phyloP scores from a whole-genome alignment of 2,329 filamentous ascomycete genomes.

The Thyridium curvatum region DNA sequence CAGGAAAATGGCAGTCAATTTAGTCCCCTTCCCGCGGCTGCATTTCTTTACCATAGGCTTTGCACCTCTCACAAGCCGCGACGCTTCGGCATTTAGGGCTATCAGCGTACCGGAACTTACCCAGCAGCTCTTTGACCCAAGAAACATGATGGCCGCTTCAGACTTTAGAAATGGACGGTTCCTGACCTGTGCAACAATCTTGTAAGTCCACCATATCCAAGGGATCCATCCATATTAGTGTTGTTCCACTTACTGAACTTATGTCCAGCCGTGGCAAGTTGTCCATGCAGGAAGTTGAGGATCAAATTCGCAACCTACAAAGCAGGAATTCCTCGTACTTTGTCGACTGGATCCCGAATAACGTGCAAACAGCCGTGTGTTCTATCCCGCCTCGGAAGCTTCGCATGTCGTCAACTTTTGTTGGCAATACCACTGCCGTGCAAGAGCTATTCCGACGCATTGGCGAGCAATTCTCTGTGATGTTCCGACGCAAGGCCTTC shows the following conservation, averaged over 20 bases:
- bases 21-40: slow-evolving; percentile 98
- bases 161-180: slow-evolving; percentile 99
- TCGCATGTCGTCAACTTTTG: slow-evolving; percentile 98
- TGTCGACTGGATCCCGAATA: slow-evolving; percentile 99
- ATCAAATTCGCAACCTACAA: slow-evolving; percentile 99
- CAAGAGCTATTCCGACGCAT: slow-evolving; percentile 99
- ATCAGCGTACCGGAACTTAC: slow-evolving; percentile 95
- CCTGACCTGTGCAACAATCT: slow-evolving; percentile 97
- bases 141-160: slow-evolving; percentile 99
- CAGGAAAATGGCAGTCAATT: slow-evolving; percentile 98
- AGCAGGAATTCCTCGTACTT: slow-evolving; percentile 99
- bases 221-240: not conserved
- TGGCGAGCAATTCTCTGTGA: slow-evolving; percentile 98
- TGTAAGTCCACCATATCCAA: no score
- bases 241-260: slow-evolving; percentile 8
- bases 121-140: slow-evolving; percentile 99
- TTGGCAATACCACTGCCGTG: slow-evolving; percentile 98
- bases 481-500: slow-evolving; percentile 99
- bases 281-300: slow-evolving; percentile 99
- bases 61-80: slow-evolving; percentile 82
- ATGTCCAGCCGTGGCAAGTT: slow-evolving; percentile 88
- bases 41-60: slow-evolving; percentile 99
- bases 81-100: slow-evolving; percentile 87
- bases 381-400: slow-evolving; percentile 96
- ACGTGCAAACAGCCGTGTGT: slow-evolving; percentile 98